Base-by-base conservation (phyloP, 345 rosid species). In the Pistacia vera region DNA sequence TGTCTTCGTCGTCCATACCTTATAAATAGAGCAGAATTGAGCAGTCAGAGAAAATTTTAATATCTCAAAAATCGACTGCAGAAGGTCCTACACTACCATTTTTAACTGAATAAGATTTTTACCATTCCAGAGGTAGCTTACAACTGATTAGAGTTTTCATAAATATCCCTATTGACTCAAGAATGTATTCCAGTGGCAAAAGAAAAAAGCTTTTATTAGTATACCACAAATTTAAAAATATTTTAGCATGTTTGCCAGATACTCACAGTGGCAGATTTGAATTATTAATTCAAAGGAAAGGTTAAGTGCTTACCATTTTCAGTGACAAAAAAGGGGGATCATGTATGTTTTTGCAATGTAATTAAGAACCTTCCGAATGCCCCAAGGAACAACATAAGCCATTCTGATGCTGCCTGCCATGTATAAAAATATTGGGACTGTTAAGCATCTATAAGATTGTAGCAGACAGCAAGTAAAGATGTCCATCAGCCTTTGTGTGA, bases 371-470 rank as follows among this genome's bases (percentile, higher is more conserved):
- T 80, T 93, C 63, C 90, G 85, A 68, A 95, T 83, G 80, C 98
- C 98, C 97, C 97, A 95, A 60, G 98, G 99, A 84, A 91, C 97
- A 80, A 87, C 74, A 58, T 84, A 93, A 93, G 97, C 98, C 98
- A 95, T 62, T 88, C 93, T 4, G 98, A 95, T 70, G 99, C 99
- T 71, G 96, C 97, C 98, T 95, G 92, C 73, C 71, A 83, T 56
- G 46, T 41, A 68, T 57, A 77, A 76, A 35, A 73, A 70, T 66
- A n/a, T n/a, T n/a, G n/a, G 69, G n/a, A 75, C 61, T 18, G 57
- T 3, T 2, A 57, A 62, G 38, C 18, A 57, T 25, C n/a, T 1
- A 55, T 36, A 17, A 48, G 16, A 64, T 9, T 25, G 46, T 41
- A 12, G 9, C 73, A 52, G 11, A 8, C 8, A 49, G 10, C 1